These are phyloP conservation scores for Cytospora chrysosperma DNA, from an alignment of 2,329 filamentous ascomycete species.

Conservation along the genomic window DNA sequence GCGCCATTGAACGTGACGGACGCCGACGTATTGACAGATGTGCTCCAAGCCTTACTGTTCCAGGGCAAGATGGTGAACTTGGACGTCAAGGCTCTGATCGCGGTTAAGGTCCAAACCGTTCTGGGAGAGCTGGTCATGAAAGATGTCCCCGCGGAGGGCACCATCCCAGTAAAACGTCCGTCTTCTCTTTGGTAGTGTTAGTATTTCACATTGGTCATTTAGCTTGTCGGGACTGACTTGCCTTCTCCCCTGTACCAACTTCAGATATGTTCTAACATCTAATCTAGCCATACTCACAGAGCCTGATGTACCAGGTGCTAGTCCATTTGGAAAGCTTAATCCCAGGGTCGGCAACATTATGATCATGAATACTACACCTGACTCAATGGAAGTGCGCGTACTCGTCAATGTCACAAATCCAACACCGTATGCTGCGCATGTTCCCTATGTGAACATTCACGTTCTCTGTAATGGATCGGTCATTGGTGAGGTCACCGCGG, in stretches of 20 bases:
- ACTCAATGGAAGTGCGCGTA: conserved; percentile 69
- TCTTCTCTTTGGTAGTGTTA: conserved; percentile 54
- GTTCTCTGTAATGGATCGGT: conserved; percentile 70
- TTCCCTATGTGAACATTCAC: conserved; percentile 80
- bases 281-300: conserved; percentile 22
- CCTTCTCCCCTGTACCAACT: background rate
- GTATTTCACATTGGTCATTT: conserved; percentile 31
- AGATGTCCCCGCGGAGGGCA: conserved; percentile 80
- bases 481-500: conserved; percentile 71
- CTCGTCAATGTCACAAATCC: conserved; percentile 85
- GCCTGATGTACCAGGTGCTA: conserved; percentile 26
- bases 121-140: conserved; percentile 79
- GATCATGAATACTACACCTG: conserved; percentile 69
- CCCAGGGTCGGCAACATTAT: conserved; percentile 70
- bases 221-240: conserved; percentile 10
- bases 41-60: conserved; percentile 80
- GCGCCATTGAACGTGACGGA: conserved; percentile 83
- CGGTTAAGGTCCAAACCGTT: conserved; percentile 77
- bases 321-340: conserved; percentile 46
- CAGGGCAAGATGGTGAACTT: conserved; percentile 68
- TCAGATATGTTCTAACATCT: conserved; percentile 25
- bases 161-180: conserved; percentile 92
- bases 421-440: conserved; percentile 75
- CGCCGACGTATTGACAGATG: conserved; percentile 71
- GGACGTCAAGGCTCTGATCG: conserved; percentile 74